Percentiles rank a stretch among this genome's conserved stretches.
These are phyloP conservation scores for Hypsizygus marmoreus DNA, from an alignment of 768 basidiomycete species.

Conservation along the genomic window DNA sequence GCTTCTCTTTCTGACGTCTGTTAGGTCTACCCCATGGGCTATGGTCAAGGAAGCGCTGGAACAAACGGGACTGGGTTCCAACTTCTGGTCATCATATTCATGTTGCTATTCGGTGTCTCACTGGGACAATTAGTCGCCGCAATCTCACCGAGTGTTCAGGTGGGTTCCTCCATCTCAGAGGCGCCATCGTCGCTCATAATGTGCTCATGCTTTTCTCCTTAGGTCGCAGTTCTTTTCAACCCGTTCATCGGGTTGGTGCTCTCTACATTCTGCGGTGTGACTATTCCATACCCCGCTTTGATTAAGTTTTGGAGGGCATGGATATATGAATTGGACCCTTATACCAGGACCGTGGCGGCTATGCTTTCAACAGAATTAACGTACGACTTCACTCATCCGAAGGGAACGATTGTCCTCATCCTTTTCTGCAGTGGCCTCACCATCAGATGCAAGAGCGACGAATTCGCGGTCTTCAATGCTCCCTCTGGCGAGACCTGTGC, in stretches of 20 bases:
- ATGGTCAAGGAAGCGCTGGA: conserved; percentile 63
- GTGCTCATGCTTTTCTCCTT: conserved; percentile 18
- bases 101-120: conserved; percentile 66
- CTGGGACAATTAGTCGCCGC: conserved; percentile 76
- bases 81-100: conserved; percentile 67
- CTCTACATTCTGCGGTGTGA: conserved; percentile 79
- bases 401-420: conserved; percentile 13
- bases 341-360: conserved; percentile 68
- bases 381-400: conserved; percentile 31
- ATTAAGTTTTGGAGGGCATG: conserved; percentile 73
- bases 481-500: conserved; percentile 74
- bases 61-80: conserved; percentile 70
- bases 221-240: conserved; percentile 78
- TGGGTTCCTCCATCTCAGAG: too few relatives aligned
- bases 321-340: conserved; percentile 74
- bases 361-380: conserved; percentile 80
- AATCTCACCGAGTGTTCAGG: conserved; percentile 72
- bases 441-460: conserved; percentile 65
- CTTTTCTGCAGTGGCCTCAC: conserved; percentile 49
- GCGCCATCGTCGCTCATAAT: too few relatives aligned
- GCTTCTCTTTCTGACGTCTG: background rate
- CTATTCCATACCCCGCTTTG: conserved; percentile 67
- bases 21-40: conserved; percentile 67
- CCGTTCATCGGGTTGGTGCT: conserved; percentile 71
- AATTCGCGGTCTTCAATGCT: conserved; percentile 73